These are phyloP conservation scores for Acanthamoeba royreba DNA, from an alignment of 208 protist species.

Conservation along the genomic window DNA sequence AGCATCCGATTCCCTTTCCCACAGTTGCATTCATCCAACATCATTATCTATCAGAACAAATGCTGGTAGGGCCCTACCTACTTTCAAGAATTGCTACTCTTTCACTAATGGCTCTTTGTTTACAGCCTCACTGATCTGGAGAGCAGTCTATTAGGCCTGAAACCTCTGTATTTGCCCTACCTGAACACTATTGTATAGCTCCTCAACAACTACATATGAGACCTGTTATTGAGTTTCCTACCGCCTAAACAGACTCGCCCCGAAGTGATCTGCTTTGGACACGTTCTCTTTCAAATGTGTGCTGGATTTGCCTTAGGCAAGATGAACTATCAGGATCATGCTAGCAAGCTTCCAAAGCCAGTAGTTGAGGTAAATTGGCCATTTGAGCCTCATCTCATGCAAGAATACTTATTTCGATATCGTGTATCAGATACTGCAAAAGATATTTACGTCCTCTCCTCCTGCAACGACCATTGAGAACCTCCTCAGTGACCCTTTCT, in stretches of 20 bases:
- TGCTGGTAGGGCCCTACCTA: no score
- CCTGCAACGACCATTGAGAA: not conserved
- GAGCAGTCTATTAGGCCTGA: not conserved
- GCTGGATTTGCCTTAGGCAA: not conserved
- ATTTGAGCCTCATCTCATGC: not conserved
- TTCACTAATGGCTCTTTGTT: not conserved
- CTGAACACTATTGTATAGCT: not conserved
- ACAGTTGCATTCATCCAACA: conserved; percentile 13
- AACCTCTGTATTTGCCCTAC: not conserved
- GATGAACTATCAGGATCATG: not conserved
- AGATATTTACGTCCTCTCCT: not conserved
- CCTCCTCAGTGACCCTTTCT: not conserved
- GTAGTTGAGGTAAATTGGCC: not conserved
- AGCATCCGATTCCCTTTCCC: not conserved
- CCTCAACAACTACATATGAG: not conserved
- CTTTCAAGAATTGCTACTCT: no score
- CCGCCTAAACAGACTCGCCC: not conserved
- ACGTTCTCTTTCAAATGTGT: conserved; percentile 5
- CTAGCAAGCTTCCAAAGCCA: not conserved
- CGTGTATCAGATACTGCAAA: not conserved
- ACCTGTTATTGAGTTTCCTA: not conserved
- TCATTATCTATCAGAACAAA: not conserved
- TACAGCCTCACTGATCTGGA: conserved; percentile 2
- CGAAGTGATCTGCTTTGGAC: conserved; percentile 29
- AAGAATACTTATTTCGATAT: not conserved